Evolutionary conservation across 2,329 filamentous ascomycete genomes (phyloP).

Genomic region (Coniella lustricola): DNA sequence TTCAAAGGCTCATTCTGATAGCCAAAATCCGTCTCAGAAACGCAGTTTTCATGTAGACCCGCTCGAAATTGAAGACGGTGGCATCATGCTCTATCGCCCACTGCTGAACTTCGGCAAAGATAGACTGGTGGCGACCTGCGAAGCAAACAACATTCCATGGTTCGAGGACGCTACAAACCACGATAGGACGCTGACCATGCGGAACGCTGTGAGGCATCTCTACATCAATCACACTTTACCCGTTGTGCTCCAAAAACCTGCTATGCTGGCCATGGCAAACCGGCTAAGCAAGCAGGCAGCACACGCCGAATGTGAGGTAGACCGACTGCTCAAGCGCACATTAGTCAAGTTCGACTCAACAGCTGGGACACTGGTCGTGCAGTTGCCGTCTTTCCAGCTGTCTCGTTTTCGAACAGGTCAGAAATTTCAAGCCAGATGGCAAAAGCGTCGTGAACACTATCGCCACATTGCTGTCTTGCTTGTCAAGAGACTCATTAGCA

Average conservation of each 20-base stretch:
- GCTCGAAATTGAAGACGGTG: slow-evolving; percentile 52
- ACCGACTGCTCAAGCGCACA: slow-evolving; percentile 44
- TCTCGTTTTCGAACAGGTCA: slow-evolving; percentile 17
- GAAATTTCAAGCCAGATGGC: slow-evolving; percentile 18
- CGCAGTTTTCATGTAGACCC: slow-evolving; percentile 15
- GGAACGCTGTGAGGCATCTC: slow-evolving; percentile 74
- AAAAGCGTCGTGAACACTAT: slow-evolving; percentile 28
- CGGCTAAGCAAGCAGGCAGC: slow-evolving; percentile 39
- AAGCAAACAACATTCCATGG: slow-evolving; percentile 61
- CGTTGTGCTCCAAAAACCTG: slow-evolving; percentile 56
- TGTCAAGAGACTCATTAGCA: slow-evolving; percentile 40
- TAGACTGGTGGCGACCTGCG: slow-evolving; percentile 67
- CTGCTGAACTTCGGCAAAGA: slow-evolving; percentile 65
- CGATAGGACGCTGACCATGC: slow-evolving; percentile 66
- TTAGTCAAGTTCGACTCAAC: slow-evolving; percentile 42
- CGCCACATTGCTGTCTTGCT: slow-evolving; percentile 39
- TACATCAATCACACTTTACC: slow-evolving; percentile 56
- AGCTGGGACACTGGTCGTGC: slow-evolving; percentile 39
- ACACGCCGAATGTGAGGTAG: slow-evolving; percentile 44
- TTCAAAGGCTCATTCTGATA: slow-evolving; percentile 20
- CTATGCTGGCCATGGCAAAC: slow-evolving; percentile 55
- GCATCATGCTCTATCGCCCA: slow-evolving; percentile 61
- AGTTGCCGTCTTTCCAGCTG: slow-evolving; percentile 33
- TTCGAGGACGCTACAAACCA: slow-evolving; percentile 80
- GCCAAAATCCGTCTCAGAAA: slow-evolving; percentile 16